A percentile compares a stretch with the other conserved stretches of the same genome.
These are phyloP conservation scores for Tylopilus sp. DNA, from an alignment of 768 basidiomycete species.

Conservation along the genomic window DNA sequence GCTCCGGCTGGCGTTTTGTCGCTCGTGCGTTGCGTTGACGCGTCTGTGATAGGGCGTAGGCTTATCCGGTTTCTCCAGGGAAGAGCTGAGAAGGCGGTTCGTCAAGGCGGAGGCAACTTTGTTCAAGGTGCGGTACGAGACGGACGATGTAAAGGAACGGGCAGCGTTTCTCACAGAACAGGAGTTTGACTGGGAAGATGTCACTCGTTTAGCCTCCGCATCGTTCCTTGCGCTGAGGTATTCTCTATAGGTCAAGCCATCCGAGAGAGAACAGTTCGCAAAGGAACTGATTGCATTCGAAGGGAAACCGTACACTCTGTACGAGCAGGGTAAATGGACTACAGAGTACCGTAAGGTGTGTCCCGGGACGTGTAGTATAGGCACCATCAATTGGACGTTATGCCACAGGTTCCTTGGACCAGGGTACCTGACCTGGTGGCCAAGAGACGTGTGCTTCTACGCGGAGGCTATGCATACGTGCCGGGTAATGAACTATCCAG, in stretches of 20 bases:
- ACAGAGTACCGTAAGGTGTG: conserved; percentile 69
- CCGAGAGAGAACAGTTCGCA: conserved; percentile 51
- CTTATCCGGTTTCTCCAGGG: conserved; percentile 44
- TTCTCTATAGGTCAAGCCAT: conserved; percentile 44
- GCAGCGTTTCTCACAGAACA: conserved; percentile 51
- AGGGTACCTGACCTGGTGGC: conserved; percentile 91
- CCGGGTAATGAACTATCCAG: conserved; percentile 73
- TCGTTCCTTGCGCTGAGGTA: conserved; percentile 1
- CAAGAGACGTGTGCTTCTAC: conserved; percentile 72
- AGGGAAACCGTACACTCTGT: not conserved
- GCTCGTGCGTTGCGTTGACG: conserved; percentile 80
- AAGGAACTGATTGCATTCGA: conserved; percentile 44
- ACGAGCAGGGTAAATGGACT: not conserved
- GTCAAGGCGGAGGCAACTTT: conserved; percentile 84
- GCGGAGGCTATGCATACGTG: conserved; percentile 86
- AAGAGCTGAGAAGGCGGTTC: conserved; percentile 85
- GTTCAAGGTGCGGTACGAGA: conserved; percentile 80
- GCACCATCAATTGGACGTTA: not conserved
- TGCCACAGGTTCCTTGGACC: conserved; percentile 88
- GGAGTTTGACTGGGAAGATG: conserved; percentile 64
- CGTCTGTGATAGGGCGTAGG: not conserved
- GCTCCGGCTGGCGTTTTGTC: conserved; percentile 89
- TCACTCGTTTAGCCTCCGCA: conserved; percentile 28
- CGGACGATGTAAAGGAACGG: conserved; percentile 54
- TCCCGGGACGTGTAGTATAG: not conserved